A percentile compares a stretch with the other conserved stretches of the same genome.
phyloP scores from a whole-genome alignment of 2,329 filamentous ascomycete species.

The Calonectria naviculata region DNA sequence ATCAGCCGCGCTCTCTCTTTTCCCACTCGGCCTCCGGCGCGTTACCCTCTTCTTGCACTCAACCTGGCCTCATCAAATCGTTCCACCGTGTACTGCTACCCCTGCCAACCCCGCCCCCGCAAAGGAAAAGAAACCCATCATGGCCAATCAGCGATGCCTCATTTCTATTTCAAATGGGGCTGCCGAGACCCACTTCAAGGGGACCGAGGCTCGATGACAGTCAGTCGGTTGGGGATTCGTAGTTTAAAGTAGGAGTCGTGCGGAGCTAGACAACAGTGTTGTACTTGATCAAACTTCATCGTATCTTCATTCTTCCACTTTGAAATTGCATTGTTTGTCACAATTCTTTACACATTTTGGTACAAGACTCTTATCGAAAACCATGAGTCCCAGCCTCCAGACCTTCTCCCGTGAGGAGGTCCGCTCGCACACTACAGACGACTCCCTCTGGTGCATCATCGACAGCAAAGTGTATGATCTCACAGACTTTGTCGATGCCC shows the following conservation, averaged over 20 bases:
- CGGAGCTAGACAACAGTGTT: neutral
- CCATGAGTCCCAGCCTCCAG: neutral
- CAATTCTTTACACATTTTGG: neutral
- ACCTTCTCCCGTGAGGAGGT: neutral
- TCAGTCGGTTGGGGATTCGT: neutral
- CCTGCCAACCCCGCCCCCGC: neutral
- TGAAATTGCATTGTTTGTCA: neutral
- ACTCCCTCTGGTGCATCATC: slow-evolving; percentile 85
- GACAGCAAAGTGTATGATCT: slow-evolving; percentile 90
- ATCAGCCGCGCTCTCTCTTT: no score
- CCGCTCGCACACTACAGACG: slow-evolving; percentile 70
- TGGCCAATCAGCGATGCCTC: neutral
- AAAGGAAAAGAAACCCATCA: neutral
- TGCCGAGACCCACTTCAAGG: neutral
- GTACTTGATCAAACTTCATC: neutral
- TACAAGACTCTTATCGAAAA: neutral
- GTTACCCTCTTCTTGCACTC: no score
- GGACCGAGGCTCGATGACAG: neutral
- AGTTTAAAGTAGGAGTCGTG: neutral
- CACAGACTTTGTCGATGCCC: slow-evolving; percentile 85
- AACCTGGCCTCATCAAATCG: no score
- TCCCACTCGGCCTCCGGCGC: no score
- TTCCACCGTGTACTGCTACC: no score
- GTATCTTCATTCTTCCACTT: neutral
- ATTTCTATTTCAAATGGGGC: neutral